Percentiles rank a stretch among this genome's conserved stretches.
Evolutionary conservation across 2,329 filamentous ascomycete species (phyloP).

Genomic region (Falciphora oryzae): DNA sequence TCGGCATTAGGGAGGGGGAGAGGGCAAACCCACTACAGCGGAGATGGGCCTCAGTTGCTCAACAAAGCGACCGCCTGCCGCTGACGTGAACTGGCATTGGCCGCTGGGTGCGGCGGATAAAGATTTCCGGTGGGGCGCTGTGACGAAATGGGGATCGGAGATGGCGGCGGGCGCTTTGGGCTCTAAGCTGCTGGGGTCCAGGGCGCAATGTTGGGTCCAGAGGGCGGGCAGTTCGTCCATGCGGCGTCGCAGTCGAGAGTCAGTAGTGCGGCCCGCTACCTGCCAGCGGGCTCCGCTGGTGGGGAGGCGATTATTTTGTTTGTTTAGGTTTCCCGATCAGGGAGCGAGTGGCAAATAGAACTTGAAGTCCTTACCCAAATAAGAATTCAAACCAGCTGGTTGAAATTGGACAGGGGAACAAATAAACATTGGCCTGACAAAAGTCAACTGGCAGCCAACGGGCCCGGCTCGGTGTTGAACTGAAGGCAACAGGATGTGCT

Average conservation of each 20-base stretch:
- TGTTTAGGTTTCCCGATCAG: no score
- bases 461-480: no score
- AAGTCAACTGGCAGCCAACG: no score
- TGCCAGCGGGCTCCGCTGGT: neutral
- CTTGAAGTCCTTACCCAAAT: no score
- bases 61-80: neutral
- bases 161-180: slow-evolving; percentile 1
- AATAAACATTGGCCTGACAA: neutral
- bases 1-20: neutral
- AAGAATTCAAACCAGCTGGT: neutral
- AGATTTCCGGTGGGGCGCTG: neutral
- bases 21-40: neutral
- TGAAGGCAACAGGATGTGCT: no score
- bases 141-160: neutral
- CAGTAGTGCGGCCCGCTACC: no score
- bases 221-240: no score
- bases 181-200: neutral
- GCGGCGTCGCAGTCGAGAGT: neutral
- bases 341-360: no score
- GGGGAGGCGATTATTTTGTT: neutral
- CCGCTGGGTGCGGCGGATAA: neutral
- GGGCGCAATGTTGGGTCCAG: neutral
- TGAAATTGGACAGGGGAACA: neutral
- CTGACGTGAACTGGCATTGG: neutral
- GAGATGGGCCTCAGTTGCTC: neutral